phyloP scores from a whole-genome alignment of 2,329 filamentous ascomycete species.

The Corynespora cassiicola region DNA sequence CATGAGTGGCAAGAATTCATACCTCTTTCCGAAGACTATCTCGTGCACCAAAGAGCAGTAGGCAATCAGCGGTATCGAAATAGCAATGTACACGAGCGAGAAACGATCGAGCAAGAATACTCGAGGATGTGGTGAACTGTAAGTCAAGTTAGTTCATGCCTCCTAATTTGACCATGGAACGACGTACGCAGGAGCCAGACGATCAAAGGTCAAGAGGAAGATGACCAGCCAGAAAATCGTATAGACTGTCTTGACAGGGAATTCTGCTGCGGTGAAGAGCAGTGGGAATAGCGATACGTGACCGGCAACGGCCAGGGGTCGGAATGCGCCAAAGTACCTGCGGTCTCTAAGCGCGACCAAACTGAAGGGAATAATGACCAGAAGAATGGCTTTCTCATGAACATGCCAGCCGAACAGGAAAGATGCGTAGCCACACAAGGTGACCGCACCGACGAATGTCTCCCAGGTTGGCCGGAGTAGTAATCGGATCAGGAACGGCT shows the following conservation, averaged over 20 bases:
- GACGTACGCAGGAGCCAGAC: constrained; percentile 76
- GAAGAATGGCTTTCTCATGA: constrained; percentile 93
- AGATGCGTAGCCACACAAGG: constrained; percentile 92
- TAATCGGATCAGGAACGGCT: constrained; percentile 73
- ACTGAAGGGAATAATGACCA: constrained; percentile 94
- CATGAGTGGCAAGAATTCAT: constrained; percentile 95
- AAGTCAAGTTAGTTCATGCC: constrained; percentile 24
- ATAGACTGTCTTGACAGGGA: constrained; percentile 91
- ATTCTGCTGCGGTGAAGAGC: constrained; percentile 89
- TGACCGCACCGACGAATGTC: constrained; percentile 85
- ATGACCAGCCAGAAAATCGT: constrained; percentile 89
- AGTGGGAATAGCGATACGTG: constrained; percentile 96
- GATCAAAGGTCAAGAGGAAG: constrained; percentile 86
- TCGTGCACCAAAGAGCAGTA: constrained; percentile 88
- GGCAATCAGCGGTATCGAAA: constrained; percentile 85
- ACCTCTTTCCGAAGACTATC: constrained; percentile 79
- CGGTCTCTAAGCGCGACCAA: constrained; percentile 89
- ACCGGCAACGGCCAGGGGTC: constrained; percentile 88
- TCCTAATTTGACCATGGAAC: too few relatives aligned
- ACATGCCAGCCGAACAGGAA: constrained; percentile 99
- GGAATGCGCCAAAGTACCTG: constrained; percentile 88
- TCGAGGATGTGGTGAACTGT: constrained; percentile 72
- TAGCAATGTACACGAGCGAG: constrained; percentile 84
- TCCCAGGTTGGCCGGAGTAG: constrained; percentile 85
- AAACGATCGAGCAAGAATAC: constrained; percentile 93